Conservation (phyloP, 164 flowering plant genomes). For the Chloranthus sessilifolius region DNA sequence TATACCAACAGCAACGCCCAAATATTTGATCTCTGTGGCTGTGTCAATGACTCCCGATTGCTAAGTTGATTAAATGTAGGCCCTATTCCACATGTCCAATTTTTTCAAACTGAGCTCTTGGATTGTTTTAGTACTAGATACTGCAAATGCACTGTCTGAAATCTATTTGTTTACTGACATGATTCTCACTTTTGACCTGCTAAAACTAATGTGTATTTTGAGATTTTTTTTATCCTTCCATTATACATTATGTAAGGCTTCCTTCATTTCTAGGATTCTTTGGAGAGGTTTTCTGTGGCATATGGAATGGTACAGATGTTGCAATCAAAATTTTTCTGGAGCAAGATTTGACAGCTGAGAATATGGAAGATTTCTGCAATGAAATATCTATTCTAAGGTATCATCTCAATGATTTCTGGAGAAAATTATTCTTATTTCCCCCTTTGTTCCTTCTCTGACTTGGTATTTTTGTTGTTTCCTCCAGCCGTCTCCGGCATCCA, state of each 20-base stretch:
- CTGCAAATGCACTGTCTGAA: too few species aligned
- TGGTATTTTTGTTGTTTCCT: conserved; percentile 7
- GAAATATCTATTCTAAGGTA: conserved; percentile 92
- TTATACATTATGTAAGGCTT: background rate
- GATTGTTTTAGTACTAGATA: too few species aligned
- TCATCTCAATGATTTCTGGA: conserved; percentile 2
- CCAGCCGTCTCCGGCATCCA: conserved; percentile 97
- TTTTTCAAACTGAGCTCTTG: too few species aligned
- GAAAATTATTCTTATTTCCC: conserved; percentile 2
- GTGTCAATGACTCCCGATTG: too few species aligned
- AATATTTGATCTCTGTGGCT: too few species aligned
- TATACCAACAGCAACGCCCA: too few species aligned
- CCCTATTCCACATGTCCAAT: too few species aligned
- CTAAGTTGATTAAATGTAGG: too few species aligned
- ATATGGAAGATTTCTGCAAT: conserved; percentile 97
- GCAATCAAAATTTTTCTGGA: conserved; percentile 91
- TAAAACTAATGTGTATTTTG: background rate
- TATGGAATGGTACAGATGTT: conserved; percentile 99
- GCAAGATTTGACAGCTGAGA: conserved; percentile 95
- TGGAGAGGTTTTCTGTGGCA: conserved; percentile 96
- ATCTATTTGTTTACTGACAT: background rate
- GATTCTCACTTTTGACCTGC: background rate
- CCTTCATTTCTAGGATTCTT: conserved; percentile 55
- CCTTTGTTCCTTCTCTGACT: conserved; percentile 21
- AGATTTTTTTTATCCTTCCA: background rate